Evolutionary conservation across 73 alveolate species (phyloP).

Genomic region (Tetrahymena borealis): DNA sequence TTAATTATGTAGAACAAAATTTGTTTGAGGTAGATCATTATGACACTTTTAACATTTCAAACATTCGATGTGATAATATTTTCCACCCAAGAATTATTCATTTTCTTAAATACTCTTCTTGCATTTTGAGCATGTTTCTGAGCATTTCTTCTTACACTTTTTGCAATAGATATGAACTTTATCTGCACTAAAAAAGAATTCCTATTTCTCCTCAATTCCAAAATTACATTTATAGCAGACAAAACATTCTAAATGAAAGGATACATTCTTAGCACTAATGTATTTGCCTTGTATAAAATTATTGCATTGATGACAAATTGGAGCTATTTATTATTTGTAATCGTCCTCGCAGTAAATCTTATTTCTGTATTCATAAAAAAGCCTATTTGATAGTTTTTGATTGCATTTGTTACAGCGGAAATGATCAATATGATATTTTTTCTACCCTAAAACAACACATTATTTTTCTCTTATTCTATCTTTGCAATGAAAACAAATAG

Average conservation of each 20-base stretch:
- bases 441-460: not conserved
- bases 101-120: not conserved
- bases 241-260: not conserved
- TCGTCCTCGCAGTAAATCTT: not conserved
- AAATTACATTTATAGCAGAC: not conserved
- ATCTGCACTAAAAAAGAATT: not conserved
- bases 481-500: not conserved
- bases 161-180: not conserved
- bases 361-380: not conserved
- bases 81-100: not conserved
- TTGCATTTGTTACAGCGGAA: not conserved
- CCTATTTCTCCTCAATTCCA: not conserved
- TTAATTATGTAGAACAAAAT: not conserved
- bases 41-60: not conserved
- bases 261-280: not conserved
- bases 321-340: not conserved
- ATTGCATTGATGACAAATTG: not conserved
- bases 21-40: not conserved
- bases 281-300: not conserved
- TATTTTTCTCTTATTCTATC: not conserved
- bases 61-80: not conserved
- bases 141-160: not conserved
- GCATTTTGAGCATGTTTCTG: not conserved
- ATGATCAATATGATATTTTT: not conserved
- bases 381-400: not conserved